Evolutionary conservation across 1,284 basidiomycete genomes (phyloP).

Genomic region (Naganishia sp.): DNA sequence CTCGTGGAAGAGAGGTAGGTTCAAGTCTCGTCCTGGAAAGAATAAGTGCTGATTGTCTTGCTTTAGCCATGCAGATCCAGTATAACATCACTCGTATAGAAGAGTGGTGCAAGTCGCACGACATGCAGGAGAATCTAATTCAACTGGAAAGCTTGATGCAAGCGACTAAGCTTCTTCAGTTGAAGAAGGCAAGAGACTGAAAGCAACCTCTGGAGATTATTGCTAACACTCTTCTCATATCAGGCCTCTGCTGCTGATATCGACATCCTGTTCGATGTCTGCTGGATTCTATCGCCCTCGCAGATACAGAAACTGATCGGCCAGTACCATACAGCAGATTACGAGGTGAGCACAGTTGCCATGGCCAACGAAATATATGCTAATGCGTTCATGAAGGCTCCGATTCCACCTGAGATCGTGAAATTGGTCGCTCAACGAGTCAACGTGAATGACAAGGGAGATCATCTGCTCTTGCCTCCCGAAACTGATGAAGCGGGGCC

Average conservation of each 20-base stretch:
- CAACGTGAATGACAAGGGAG: constrained; percentile 89
- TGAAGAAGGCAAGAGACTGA: constrained; percentile 79
- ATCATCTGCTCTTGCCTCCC: constrained; percentile 88
- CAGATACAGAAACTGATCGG: constrained; percentile 99
- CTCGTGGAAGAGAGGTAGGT: constrained; percentile 96
- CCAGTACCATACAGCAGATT: constrained; percentile 98
- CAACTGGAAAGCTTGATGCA: constrained; percentile 99
- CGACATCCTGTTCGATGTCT: constrained; percentile 98
- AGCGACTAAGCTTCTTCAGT: constrained; percentile 94
- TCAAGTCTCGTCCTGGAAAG: neutral
- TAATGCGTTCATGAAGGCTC: constrained; percentile 63
- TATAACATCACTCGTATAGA: constrained; percentile 99
- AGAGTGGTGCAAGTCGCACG: constrained; percentile 89
- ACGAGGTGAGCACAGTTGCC: constrained; percentile 65
- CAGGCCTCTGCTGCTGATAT: constrained; percentile 89
- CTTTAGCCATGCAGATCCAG: constrained; percentile 94
- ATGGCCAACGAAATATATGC: neutral
- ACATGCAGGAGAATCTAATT: constrained; percentile 97
- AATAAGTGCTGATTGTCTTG: neutral
- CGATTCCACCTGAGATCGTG: constrained; percentile 93
- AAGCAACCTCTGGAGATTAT: neutral
- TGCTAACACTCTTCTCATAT: neutral
- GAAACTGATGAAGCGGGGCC: constrained; percentile 94
- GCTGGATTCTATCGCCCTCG: constrained; percentile 99
- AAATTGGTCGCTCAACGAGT: constrained; percentile 94